A percentile compares a stretch with the other conserved stretches of the same genome.
These are phyloP conservation scores for Grigorovia transvaalensis DNA, from an alignment of 805 yeast genomes.

Conservation along the genomic window DNA sequence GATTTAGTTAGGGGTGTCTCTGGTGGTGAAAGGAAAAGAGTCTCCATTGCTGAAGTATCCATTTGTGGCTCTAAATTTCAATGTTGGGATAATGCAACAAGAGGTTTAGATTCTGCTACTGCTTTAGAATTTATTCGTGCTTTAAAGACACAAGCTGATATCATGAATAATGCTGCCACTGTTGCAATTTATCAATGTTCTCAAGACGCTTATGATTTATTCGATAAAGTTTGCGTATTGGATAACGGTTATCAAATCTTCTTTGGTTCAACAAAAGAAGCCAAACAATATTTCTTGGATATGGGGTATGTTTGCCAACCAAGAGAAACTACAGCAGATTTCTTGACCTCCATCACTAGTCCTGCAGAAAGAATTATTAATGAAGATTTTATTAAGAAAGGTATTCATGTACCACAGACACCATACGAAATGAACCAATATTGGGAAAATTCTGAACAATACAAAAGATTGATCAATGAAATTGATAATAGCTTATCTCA, in stretches of 20 bases:
- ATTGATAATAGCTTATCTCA: conserved; percentile 33
- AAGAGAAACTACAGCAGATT: conserved; percentile 63
- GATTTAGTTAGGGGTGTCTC: conserved; percentile 63
- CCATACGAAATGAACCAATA: conserved; percentile 50
- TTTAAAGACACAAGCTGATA: conserved; percentile 49
- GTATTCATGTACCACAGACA: conserved; percentile 46
- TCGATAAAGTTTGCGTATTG: conserved; percentile 52
- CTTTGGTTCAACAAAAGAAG: conserved; percentile 49
- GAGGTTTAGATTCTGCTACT: conserved; percentile 79
- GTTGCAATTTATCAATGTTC: conserved; percentile 66
- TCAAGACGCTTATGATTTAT: conserved; percentile 52
- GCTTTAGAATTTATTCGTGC: conserved; percentile 67
- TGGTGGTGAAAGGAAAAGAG: conserved; percentile 82
- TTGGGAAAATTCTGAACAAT: conserved; percentile 47
- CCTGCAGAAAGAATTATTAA: conserved; percentile 45
- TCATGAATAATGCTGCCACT: conserved; percentile 44
- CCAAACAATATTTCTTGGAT: conserved; percentile 45
- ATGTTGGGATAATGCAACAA: conserved; percentile 76
- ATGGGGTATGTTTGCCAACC: conserved; percentile 59
- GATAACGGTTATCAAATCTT: conserved; percentile 54
- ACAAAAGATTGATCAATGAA: conserved; percentile 31
- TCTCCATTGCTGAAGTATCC: conserved; percentile 69
- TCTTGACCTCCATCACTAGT: conserved; percentile 58
- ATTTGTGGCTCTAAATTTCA: conserved; percentile 53
- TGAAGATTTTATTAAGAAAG: conserved; percentile 31